A percentile compares a stretch with the other conserved stretches of the same genome.
phyloP scores from a whole-genome alignment of 805 yeast species.

The Saturnispora silvae region DNA sequence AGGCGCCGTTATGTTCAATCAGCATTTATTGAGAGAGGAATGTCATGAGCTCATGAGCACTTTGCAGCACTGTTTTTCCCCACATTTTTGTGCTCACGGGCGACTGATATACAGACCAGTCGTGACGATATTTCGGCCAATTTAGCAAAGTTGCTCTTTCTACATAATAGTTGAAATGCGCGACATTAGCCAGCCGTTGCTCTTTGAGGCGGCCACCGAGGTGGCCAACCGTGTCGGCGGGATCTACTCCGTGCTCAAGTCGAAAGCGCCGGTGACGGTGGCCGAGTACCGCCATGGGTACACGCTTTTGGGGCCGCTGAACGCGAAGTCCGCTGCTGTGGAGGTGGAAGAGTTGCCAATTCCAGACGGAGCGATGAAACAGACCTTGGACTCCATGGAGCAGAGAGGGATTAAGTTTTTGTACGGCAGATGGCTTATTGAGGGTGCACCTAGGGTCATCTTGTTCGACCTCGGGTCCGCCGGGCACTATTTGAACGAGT shows the following conservation, averaged over 20 bases:
- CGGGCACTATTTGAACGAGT: conserved; percentile 59
- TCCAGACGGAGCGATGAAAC: conserved; percentile 37
- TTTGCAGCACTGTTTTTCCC: conserved; percentile 41
- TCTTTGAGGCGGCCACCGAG: conserved; percentile 93
- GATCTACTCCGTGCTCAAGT: conserved; percentile 89
- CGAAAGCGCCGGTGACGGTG: conserved; percentile 93
- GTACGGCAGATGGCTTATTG: conserved; percentile 95
- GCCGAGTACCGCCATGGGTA: conserved; percentile 86
- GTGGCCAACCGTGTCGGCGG: conserved; percentile 98
- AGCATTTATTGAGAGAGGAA: conserved; percentile 30
- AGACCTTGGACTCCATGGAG: conserved; percentile 67
- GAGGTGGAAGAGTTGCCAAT: conserved; percentile 69
- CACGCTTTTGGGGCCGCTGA: conserved; percentile 78
- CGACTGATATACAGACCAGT: conserved; percentile 70
- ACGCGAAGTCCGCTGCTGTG: conserved; percentile 59
- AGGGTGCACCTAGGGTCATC: conserved; percentile 92
- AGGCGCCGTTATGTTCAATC: conserved; percentile 65
- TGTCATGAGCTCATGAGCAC: conserved; percentile 34
- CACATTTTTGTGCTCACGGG: conserved; percentile 83
- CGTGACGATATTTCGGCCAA: no score
- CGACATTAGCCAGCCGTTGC: conserved; percentile 78
- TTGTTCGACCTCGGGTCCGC: conserved; percentile 82
- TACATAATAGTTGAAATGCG: no score
- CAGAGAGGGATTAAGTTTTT: conserved; percentile 71
- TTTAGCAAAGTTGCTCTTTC: no score